phyloP scores from a whole-genome alignment of 108 stramenopile species.

The Discostella pseudostelligera region DNA sequence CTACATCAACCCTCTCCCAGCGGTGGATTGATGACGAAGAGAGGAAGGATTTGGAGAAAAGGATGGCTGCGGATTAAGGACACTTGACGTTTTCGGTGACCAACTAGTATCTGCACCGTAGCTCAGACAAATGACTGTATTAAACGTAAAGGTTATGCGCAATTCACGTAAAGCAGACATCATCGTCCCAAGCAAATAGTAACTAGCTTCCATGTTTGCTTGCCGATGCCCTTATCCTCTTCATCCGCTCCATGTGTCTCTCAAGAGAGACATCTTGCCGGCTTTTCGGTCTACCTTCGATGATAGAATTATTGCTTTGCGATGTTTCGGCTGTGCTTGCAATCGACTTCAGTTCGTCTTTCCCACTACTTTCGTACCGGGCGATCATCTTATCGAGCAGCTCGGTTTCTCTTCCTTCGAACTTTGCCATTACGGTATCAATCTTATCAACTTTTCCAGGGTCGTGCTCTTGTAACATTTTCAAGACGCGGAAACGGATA shows the following conservation, averaged over 20 bases:
- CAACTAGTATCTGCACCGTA: too few relatives aligned
- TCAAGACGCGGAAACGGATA: conserved; percentile 66
- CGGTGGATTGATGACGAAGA: conserved; percentile 72
- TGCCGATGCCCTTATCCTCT: conserved; percentile 24
- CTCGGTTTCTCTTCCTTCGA: conserved; percentile 80
- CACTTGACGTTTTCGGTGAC: too few relatives aligned
- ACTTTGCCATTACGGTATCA: conserved; percentile 85
- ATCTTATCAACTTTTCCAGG: conserved; percentile 80
- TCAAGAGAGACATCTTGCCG: conserved; percentile 71
- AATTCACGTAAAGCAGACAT: too few relatives aligned
- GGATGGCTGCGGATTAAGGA: conserved; percentile 15
- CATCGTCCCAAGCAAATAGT: too few relatives aligned
- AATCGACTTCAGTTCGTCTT: conserved; percentile 7
- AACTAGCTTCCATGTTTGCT: conserved; percentile 7
- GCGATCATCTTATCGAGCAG: conserved; percentile 85
- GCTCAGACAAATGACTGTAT: background rate
- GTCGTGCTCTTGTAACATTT: conserved; percentile 78
- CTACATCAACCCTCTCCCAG: conserved; percentile 67
- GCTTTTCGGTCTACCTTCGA: conserved; percentile 44
- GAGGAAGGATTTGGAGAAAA: conserved; percentile 52
- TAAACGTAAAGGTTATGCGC: too few relatives aligned
- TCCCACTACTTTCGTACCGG: conserved; percentile 58
- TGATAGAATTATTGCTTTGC: conserved; percentile 10
- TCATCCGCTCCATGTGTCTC: conserved; percentile 82
- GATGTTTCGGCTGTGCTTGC: conserved; percentile 23